Percentiles rank a stretch among this genome's conserved stretches.
Evolutionary conservation across 257 asterid species (phyloP).

Genomic region (Leptodermis oblonga): DNA sequence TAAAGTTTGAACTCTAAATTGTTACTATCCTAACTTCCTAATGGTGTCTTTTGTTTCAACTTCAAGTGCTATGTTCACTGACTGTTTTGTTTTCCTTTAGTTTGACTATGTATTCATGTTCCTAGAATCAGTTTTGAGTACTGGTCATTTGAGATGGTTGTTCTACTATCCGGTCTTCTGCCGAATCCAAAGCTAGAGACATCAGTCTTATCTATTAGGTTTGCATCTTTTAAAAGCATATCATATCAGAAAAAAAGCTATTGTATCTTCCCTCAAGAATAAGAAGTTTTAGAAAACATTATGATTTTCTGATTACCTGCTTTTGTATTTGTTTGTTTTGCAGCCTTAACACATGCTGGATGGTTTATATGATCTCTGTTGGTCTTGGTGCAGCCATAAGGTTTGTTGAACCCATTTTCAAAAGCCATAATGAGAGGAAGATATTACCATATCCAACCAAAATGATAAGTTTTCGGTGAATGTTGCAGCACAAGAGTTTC

Average conservation of each 20-base stretch:
- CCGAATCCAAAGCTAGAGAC: constrained; percentile 71
- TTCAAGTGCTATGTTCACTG: background rate
- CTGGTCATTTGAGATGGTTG: constrained; percentile 77
- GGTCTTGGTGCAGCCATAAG: constrained; percentile 78
- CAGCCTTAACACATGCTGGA: constrained; percentile 77
- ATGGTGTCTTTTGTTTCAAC: background rate
- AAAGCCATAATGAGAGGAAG: background rate
- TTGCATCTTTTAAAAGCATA: constrained; percentile 1
- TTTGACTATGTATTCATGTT: background rate
- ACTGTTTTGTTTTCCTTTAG: too few species aligned
- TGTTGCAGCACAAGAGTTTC: constrained; percentile 60
- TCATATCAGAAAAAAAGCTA: background rate
- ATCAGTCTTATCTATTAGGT: constrained; percentile 73
- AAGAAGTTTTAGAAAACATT: background rate
- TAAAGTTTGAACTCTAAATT: too few species aligned
- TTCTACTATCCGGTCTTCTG: constrained; percentile 63
- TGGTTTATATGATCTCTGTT: constrained; percentile 64
- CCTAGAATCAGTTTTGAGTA: constrained; percentile 46
- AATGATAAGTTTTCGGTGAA: background rate
- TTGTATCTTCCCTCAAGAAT: too few species aligned
- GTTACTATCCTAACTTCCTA: too few species aligned
- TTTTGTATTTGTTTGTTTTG: constrained; percentile 9
- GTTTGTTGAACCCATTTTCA: constrained; percentile 24
- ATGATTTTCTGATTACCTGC: background rate
- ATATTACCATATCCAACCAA: too few species aligned